These are phyloP conservation scores for Trichoderma endophyticum DNA, from an alignment of 2,329 filamentous ascomycete species.

Conservation along the genomic window DNA sequence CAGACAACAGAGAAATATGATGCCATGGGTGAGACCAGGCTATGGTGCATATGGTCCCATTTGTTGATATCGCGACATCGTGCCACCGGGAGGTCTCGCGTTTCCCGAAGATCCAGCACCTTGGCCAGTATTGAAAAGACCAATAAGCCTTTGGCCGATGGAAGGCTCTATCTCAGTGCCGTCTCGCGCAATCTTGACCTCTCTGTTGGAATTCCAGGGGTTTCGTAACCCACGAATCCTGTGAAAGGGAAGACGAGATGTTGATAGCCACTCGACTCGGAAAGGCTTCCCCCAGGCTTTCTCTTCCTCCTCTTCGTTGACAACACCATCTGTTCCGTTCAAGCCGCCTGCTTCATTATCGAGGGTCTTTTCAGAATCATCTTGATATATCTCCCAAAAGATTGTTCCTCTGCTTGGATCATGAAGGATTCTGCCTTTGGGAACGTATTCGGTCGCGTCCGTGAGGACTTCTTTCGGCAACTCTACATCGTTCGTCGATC, in stretches of 20 bases:
- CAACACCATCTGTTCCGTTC: conserved; percentile 40
- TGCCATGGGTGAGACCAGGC: not conserved
- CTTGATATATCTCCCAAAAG: conserved; percentile 84
- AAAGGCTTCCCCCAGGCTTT: conserved; percentile 85
- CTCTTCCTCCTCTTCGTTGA: conserved; percentile 39
- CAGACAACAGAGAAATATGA: not conserved
- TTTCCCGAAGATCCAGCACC: conserved; percentile 36
- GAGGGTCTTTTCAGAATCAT: conserved; percentile 46
- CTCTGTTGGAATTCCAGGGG: conserved; percentile 90
- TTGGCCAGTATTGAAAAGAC: conserved; percentile 67
- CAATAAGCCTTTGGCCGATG: conserved; percentile 72
- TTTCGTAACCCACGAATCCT: conserved; percentile 83
- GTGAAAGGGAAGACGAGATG: conserved; percentile 80
- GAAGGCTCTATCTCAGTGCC: conserved; percentile 88
- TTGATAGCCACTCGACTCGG: conserved; percentile 85
- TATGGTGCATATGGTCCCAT: conserved; percentile 35
- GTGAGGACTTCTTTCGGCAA: conserved; percentile 78
- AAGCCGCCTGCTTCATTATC: conserved; percentile 43
- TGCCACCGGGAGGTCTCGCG: conserved; percentile 33
- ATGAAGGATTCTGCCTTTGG: conserved; percentile 83
- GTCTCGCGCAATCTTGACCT: conserved; percentile 93
- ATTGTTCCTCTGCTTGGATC: conserved; percentile 93
- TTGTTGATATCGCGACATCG: conserved; percentile 39
- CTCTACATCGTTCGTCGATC: conserved; percentile 58
- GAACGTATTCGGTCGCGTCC: conserved; percentile 71